Base-by-base conservation (phyloP, 2,329 filamentous ascomycete genomes). In the Claviceps sp. region DNA sequence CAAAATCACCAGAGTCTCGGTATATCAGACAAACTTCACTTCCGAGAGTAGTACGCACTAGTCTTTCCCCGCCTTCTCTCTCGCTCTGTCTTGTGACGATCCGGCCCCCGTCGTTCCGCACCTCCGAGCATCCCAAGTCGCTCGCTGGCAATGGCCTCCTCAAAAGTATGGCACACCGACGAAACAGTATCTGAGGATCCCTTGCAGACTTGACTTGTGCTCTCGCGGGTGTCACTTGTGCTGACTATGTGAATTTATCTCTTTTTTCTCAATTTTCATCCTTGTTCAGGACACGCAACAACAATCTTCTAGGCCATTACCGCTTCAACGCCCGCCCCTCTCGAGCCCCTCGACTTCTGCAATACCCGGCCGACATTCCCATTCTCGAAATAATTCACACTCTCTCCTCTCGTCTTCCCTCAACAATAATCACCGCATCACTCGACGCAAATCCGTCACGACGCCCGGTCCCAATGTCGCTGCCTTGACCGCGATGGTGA, bases 401-500 rank as follows among this genome's bases (percentile, higher is more conserved):
- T 91, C 88, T 53, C 75, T 89, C 60, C 85, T 90, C 52, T 78
- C 85, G 54, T 81, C 82, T 59, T 81, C 85, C 53, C 79, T 90
- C 63, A 91, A 90, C 72, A 72, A 83, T 60, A 83, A 81, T 66
- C 86, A 95, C 68, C 86, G 93, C 60, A 82, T 97, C 59, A 89
- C 87, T 60, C 87, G 91, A 62, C 82, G 93, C 61, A 97, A 97
- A 79, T 96, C 90, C 70, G 89, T 95, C 64, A 88, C 87, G 55
- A 85, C 82, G 57, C 79, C 83, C 46, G 78, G 76, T 47, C 77
- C 79, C 66, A 90, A 86, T 68, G 80, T 85, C 45, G 83, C 86
- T 17, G 87, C 86, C 50, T 73, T 91, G 56, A 85, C 86, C 36
- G 84, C 84, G 13, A 86, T 83, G 49, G 71, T 86, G 55, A 80